Evolutionary conservation across 257 asterid species (phyloP).

Genomic region (Rehmannia glutinosa): DNA sequence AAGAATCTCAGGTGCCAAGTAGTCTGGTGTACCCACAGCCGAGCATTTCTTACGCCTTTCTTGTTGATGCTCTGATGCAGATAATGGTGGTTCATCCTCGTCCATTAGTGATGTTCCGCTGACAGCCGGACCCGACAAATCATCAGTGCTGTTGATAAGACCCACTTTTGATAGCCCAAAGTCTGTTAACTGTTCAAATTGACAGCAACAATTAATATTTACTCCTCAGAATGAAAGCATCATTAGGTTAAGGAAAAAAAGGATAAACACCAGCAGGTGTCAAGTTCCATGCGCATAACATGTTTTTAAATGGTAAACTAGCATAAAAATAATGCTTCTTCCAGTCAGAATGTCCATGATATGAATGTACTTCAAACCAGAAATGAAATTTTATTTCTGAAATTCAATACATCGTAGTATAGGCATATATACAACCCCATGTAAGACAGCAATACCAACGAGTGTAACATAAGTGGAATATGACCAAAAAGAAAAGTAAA

Average conservation of each 20-base stretch:
- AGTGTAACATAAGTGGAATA: background rate
- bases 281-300: slow-evolving; percentile 11
- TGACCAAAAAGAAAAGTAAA: background rate
- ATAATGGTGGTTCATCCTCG: slow-evolving; percentile 78
- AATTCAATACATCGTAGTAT: background rate
- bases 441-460: too few species aligned
- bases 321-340: background rate
- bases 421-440: too few species aligned
- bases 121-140: slow-evolving; percentile 95
- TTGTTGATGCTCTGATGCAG: slow-evolving; percentile 65
- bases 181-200: slow-evolving; percentile 79
- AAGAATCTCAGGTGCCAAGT: slow-evolving; percentile 99
- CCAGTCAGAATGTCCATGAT: slow-evolving; percentile 2
- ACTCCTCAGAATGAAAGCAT: slow-evolving; percentile 18
- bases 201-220: slow-evolving; percentile 7
- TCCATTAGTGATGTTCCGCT: slow-evolving; percentile 91
- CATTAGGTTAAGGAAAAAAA: background rate
- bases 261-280: slow-evolving; percentile 4
- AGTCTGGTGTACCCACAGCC: slow-evolving; percentile 99
- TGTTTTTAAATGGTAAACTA: background rate
- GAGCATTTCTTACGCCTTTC: slow-evolving; percentile 94
- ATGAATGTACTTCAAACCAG: slow-evolving; percentile 2
- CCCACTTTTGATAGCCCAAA: slow-evolving; percentile 99
- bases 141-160: slow-evolving; percentile 96
- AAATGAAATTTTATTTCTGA: background rate